Evolutionary conservation across 176 grass and related monocot genomes (phyloP), one percentile per base, ranked within the genome.

Genomic region (Themeda triandra): DNA sequence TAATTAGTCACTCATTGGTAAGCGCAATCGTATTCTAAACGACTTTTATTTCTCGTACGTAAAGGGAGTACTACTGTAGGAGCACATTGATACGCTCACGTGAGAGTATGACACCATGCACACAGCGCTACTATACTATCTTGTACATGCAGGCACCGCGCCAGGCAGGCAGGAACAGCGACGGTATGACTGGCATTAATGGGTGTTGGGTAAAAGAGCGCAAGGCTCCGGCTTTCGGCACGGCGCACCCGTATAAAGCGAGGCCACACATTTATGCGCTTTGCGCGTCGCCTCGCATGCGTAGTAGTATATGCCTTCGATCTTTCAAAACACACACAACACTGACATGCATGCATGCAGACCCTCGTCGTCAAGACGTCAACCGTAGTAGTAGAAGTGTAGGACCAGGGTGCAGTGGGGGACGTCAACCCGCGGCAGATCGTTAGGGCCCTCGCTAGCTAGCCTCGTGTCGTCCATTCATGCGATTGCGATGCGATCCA

Each of bases 171-270:
- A 33, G 25, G 9, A 81, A 87, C 85, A 87, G 70, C 60, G 25
- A 68, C 7, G 2, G 37, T 77, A 88, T 77, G 65, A 64, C 64
- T 23, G 65, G 65, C 65, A 88, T 88, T 83, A 28, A 83, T 88
- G 64, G 37, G 73, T 88, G 86, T 83, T 53, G 80, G 85, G 37
- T 58, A 37, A 82, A 82, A 76, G 63, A 68, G 30, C 28, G 65
- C 51, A 28, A 46, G 65, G 10, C 63, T 83, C 86, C 86, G 65
- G 80, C 80, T 83, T 88, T 88, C 30, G 79, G 73, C 80, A 83
- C 80, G 73, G 27, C 79, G 21, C 64, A 36, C 28, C 66, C 29
- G 31, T 48, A 63, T 63, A 73, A 28, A 63, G 30, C 56, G n/a
- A n/a, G n/a, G n/a, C n/a, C n/a, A n/a, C n/a, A n/a, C n/a, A n/a